phyloP scores from a whole-genome alignment of 2,329 filamentous ascomycete species.

The Aspergillus ruber region DNA sequence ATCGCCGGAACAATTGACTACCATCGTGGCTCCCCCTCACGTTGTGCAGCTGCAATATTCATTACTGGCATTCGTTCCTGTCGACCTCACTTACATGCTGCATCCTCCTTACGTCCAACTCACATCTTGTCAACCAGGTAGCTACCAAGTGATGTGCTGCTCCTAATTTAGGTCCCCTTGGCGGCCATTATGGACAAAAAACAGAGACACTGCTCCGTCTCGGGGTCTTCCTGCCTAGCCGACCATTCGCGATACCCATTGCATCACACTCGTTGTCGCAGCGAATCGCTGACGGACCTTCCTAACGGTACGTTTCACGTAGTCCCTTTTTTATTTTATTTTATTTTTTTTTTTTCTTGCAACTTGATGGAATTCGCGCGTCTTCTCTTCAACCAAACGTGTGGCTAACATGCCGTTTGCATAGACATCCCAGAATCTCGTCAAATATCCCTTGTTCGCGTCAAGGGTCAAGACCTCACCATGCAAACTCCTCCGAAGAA shows the following conservation, averaged over 20 bases:
- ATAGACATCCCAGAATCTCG: slow-evolving; percentile 18
- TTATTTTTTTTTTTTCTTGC: not conserved
- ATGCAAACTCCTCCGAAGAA: slow-evolving; percentile 25
- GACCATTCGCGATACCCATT: slow-evolving; percentile 19
- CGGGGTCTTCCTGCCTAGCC: slow-evolving; percentile 17
- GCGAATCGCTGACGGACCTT: slow-evolving; percentile 13
- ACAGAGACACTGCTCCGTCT: slow-evolving; percentile 19
- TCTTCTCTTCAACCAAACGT: not conserved
- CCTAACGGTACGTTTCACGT: slow-evolving; percentile 4
- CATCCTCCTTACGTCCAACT: not conserved
- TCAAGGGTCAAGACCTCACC: slow-evolving; percentile 20
- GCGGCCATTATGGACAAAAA: not conserved
- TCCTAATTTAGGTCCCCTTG: not conserved
- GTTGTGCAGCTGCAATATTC: not conserved
- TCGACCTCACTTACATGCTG: not conserved
- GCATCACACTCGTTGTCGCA: slow-evolving; percentile 9
- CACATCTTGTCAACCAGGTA: slow-evolving; percentile 14
- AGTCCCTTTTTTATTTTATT: slow-evolving; percentile 2
- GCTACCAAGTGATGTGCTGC: not conserved
- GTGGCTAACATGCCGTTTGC: too few species aligned
- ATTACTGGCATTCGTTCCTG: not conserved
- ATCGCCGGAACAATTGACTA: not conserved
- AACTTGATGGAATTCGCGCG: slow-evolving; percentile 11
- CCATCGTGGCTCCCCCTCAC: too few species aligned
- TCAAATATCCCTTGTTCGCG: slow-evolving; percentile 24